Conservation (phyloP, 2,329 filamentous ascomycete genomes). For the Fusarium beomiforme region DNA sequence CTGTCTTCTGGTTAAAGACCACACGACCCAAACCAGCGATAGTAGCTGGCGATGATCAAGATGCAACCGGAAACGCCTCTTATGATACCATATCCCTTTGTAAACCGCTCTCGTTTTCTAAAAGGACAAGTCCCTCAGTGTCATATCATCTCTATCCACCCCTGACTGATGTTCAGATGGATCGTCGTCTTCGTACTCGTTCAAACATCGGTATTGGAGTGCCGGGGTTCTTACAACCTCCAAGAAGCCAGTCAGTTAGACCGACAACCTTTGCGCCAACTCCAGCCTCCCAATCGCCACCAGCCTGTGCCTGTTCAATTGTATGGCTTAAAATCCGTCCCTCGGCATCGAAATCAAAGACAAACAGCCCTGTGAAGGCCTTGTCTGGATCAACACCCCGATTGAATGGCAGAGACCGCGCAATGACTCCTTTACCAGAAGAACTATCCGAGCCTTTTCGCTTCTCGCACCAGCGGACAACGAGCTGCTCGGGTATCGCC, state of each 20-base stretch:
- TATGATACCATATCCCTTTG: slow-evolving; percentile 6
- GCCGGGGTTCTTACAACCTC: slow-evolving; percentile 66
- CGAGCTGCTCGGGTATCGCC: slow-evolving; percentile 55
- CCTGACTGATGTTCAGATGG: slow-evolving; percentile 14
- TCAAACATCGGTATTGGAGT: slow-evolving; percentile 51
- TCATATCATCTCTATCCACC: neutral
- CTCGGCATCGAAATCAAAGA: slow-evolving; percentile 93
- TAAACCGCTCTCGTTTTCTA: neutral
- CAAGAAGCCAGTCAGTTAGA: slow-evolving; percentile 93
- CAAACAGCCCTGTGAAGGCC: slow-evolving; percentile 90
- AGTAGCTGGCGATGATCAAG: slow-evolving; percentile 15
- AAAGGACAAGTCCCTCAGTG: neutral
- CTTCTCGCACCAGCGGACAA: slow-evolving; percentile 84
- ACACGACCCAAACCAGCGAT: slow-evolving; percentile 11
- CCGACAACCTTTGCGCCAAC: slow-evolving; percentile 86
- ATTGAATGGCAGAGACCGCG: slow-evolving; percentile 54
- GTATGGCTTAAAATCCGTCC: slow-evolving; percentile 88
- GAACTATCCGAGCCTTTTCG: slow-evolving; percentile 62
- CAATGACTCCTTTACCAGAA: slow-evolving; percentile 50
- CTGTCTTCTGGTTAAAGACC: slow-evolving; percentile 11
- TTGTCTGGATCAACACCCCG: slow-evolving; percentile 65
- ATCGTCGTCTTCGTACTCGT: slow-evolving; percentile 39
- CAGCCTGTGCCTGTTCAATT: slow-evolving; percentile 91
- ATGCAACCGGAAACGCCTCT: slow-evolving; percentile 32
- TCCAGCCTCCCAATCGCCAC: slow-evolving; percentile 82